Base-by-base conservation (phyloP, 495 filamentous ascomycete species). In the Entonaema liquescens region DNA sequence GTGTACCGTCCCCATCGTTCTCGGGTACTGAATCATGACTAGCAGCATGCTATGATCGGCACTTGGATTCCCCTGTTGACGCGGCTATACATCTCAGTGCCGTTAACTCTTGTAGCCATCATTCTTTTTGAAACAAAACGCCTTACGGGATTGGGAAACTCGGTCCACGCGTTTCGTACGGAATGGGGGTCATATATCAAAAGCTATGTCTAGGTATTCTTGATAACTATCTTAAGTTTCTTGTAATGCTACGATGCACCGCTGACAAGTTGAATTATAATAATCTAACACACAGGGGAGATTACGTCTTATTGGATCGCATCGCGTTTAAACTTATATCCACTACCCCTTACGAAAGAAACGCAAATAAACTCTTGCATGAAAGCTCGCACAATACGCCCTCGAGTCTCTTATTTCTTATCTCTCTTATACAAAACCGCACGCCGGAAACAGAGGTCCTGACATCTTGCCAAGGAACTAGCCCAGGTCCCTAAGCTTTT, bases 61-160 rank as follows among this genome's bases (percentile, higher is more conserved):
- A 73, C 70, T 68, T 73, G 70, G 65, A 55, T 73, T 73, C 58
- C 70, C 65, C 57, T 69, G 65, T 73, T 65, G 42, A 66, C 52
- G 57, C 58, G 55, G 56, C 49, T 58, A 65, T 57, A 62, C 62
- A 65, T 47, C 58, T 59, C 61, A 38, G 25, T 17, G 55, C 61
- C 40, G 40, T 44, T 21, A 9, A 21, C 40, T 17, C 23, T 47
- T 9, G 42, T 12, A 23, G 42, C 49, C 36, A 61, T 33, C 35
- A 40, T 56, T 23, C 31, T 3, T 31, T 59, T 21, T 62, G 57
- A 44, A 67, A 40, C 55, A 26, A 52, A 36, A 50, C 42, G 59
- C 49, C 36, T 68, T 63, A 63, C 64, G 59, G 59, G 38, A 65
- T 67, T 40, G 29, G 62, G 70, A 65, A 73, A 65, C 50, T 57